A percentile compares a stretch with the other conserved stretches of the same genome.
Evolutionary conservation across 2,329 filamentous ascomycete species (phyloP).

Genomic region (Didymella pomorum): DNA sequence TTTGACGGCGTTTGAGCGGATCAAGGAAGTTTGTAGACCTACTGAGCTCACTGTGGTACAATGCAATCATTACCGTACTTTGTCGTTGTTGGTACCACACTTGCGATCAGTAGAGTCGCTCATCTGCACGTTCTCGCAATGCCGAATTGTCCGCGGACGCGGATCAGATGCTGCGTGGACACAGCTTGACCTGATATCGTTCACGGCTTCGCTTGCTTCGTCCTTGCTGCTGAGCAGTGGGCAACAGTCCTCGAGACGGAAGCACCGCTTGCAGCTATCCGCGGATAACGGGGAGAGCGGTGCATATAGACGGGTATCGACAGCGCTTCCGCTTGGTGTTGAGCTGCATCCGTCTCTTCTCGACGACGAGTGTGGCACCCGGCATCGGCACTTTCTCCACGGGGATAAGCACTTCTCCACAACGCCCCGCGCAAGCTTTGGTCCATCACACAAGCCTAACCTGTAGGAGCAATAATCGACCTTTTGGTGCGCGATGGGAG

Average conservation of each 20-base stretch:
- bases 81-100: not conserved
- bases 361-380: not conserved
- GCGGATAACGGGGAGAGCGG: not conserved
- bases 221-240: not conserved
- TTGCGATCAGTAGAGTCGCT: not conserved
- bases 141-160: not conserved
- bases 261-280: not conserved
- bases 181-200: not conserved
- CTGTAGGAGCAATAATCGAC: not conserved
- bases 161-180: not conserved
- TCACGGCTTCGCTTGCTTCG: not conserved
- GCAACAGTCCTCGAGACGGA: not conserved
- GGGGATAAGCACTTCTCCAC: constrained; percentile 5
- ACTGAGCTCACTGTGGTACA: not conserved
- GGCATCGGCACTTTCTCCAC: constrained; percentile 10
- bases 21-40: not conserved
- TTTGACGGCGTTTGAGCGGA: constrained; percentile 13
- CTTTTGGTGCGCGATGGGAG: not conserved
- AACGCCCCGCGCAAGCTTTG: constrained; percentile 13
- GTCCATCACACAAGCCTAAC: not conserved
- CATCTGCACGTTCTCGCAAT: not conserved
- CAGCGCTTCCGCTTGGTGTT: not conserved
- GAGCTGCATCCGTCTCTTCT: not conserved
- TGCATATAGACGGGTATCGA: not conserved
- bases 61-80: not conserved